phyloP scores from a whole-genome alignment of 495 filamentous ascomycete species.

The Penicillium egyptiacum region DNA sequence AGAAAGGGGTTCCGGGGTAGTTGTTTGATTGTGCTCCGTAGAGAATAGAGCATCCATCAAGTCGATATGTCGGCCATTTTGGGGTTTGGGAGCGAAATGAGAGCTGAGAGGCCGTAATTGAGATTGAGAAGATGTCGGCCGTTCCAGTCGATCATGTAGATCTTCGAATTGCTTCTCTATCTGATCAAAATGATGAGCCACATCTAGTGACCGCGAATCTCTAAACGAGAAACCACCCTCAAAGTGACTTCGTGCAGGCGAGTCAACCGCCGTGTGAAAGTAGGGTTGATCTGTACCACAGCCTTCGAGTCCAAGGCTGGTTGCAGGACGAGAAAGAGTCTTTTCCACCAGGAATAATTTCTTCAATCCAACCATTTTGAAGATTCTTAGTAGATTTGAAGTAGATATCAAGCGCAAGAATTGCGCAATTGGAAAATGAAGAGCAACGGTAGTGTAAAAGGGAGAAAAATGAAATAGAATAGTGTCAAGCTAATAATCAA shows the following conservation, averaged over 20 bases:
- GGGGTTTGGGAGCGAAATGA: constrained; percentile 9
- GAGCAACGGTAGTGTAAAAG: background rate
- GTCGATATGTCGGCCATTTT: constrained; percentile 42
- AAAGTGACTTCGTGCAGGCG: constrained; percentile 15
- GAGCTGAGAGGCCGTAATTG: constrained; percentile 19
- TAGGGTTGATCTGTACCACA: constrained; percentile 10
- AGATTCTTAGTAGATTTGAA: background rate
- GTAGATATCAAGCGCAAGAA: constrained; percentile 9
- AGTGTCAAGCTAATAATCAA: constrained; percentile 16
- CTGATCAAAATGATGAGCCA: constrained; percentile 37
- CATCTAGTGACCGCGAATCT: constrained; percentile 22
- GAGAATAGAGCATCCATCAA: constrained; percentile 41
- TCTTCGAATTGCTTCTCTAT: constrained; percentile 46
- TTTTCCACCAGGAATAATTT: constrained; percentile 41
- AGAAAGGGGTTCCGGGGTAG: constrained; percentile 18
- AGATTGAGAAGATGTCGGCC: constrained; percentile 33
- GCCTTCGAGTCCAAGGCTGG: constrained; percentile 11
- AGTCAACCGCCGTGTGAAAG: constrained; percentile 9
- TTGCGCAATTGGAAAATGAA: constrained; percentile 3
- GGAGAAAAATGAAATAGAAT: constrained; percentile 6
- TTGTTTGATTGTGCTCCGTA: constrained; percentile 30
- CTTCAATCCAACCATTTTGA: constrained; percentile 40
- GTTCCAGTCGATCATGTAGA: constrained; percentile 37
- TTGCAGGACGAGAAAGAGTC: constrained; percentile 16
- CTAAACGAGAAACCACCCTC: constrained; percentile 13